Evolutionary conservation across 768 basidiomycete genomes (phyloP), one percentile per base, ranked within the genome.

Genomic region (Rhodotorula sphaerocarpa): DNA sequence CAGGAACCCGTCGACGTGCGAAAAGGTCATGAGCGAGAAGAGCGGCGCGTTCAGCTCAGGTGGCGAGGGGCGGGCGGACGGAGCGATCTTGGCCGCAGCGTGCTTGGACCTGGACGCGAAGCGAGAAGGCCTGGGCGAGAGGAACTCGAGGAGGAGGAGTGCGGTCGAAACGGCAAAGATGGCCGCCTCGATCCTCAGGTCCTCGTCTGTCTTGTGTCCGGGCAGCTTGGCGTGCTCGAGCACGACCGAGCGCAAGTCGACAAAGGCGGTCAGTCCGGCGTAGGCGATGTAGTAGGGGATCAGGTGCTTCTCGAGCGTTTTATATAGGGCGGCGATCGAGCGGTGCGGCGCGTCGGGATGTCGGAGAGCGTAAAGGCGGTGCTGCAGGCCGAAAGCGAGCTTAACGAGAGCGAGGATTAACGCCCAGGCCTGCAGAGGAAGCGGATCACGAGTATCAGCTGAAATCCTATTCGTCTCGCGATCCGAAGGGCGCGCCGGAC

Each of bases 1-100:
- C 54, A 58, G 61, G 33, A 65, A 60, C 3, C 51, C 6, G 9
- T 63, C 62, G 53, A 74, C 57, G 65, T 59, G 72, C 4, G 67
- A 61, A 55, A 70, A 74, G 0, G 70, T 70, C 1, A 69, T 65
- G 36, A 63, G 50, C 1, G 69, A 52, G 50, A 70, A 65, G 28
- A 74, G 58, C 18, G 72, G 72, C 0, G 68, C 68, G 45, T 66
- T 55, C 43, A 70, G 28, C 54, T 72, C 72, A 3, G 67, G 66
- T 7, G 71, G 55, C 0, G 58, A 50, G 0, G 63, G 57, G 50
- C n/a, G 56, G 54, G 21, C 39, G 43, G 9, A 33, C 30, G 28
- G n/a, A 25, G 25, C 33, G 45, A 5, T 45, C 30, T 16, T 33
- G 20, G 27, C 62, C 20, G 7, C 52, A 46, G 27, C n/a, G 25